Evolutionary conservation across 2,329 filamentous ascomycete species (phyloP).

Genomic region (Colletotrichum filicis): DNA sequence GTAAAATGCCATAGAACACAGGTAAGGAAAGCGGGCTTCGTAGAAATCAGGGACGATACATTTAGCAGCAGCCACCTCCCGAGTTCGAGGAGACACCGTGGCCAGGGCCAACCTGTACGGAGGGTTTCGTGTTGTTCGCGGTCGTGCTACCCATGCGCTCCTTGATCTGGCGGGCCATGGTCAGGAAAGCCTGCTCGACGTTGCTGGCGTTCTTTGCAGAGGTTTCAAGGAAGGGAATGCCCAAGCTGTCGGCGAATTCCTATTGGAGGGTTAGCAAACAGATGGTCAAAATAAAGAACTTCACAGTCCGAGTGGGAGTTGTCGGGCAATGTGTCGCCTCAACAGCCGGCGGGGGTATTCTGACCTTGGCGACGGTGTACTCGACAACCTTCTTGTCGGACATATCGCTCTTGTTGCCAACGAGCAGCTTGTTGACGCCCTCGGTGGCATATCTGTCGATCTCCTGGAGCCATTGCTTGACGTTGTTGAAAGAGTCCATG

Average conservation of each 20-base stretch:
- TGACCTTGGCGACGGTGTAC: constrained; percentile 98
- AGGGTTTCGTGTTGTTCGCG: constrained; percentile 97
- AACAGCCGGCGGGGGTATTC: constrained; percentile 40
- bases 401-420: constrained; percentile 99
- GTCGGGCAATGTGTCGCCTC: constrained; percentile 4
- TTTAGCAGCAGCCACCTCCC: constrained; percentile 91
- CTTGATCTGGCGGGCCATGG: constrained; percentile 99
- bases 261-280: constrained; percentile 48
- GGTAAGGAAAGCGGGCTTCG: constrained; percentile 32
- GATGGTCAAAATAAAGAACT: not conserved
- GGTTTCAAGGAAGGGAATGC: constrained; percentile 99
- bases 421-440: constrained; percentile 98
- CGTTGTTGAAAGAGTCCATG: constrained; percentile 99
- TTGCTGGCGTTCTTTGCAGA: constrained; percentile 99
- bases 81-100: constrained; percentile 92
- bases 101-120: constrained; percentile 93
- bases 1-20: constrained; percentile 35
- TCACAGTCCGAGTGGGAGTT: not conserved
- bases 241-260: constrained; percentile 99
- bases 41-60: constrained; percentile 10
- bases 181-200: constrained; percentile 99
- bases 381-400: constrained; percentile 99
- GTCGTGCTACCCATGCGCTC: constrained; percentile 98
- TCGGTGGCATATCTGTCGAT: constrained; percentile 99
- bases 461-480: constrained; percentile 99